Evolutionary conservation across 495 filamentous ascomycete species (phyloP), one percentile per base, ranked within the genome.

Genomic region (Daldinia concentrica): DNA sequence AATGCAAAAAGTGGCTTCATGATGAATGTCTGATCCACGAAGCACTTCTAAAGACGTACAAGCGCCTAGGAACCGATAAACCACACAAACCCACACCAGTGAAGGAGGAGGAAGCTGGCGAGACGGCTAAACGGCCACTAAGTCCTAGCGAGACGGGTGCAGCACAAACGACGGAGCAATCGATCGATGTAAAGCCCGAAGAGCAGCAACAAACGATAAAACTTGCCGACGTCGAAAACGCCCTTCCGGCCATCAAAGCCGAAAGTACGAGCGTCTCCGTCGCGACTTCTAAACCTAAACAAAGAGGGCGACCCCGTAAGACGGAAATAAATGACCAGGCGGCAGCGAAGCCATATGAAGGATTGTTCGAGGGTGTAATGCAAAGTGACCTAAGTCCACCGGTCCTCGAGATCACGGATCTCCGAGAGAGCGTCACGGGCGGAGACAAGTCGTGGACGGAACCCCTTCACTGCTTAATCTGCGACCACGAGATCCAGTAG

Each of bases 1-100:
- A 74, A 3, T 92, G 90, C 76, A 84, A 84, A 63, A 85, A 83
- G 59, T 91, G 90, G 90, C 81, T 91, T 24, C 90, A 92, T 62
- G 83, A 85, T 29, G 79, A 86, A 26, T 91, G 90, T 73, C 77
- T 92, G 29, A 76, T 86, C 37, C 82, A 87, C 22, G 80, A 84
- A 4, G 83, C 82, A 15, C 79, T 90, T 48, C 62, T 73, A 43
- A 77, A 79, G 15, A 84, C 80, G 1, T 87, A 80, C 68, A 71
- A 81, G n/a, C 78, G 80, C 51, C 65, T 86, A 26, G 83, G 83
- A 37, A 75, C 73, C 24, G 82, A 84, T 54, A 83, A 80, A 61
- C 82, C 83, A 3, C 81, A 85, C 60, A 64, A 79, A 17, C 58
- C 68, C 24, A 45, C 74, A 6, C 65, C 79, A 3, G 58, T 76